A percentile compares a stretch with the other conserved stretches of the same genome.
These are phyloP conservation scores for Colletotrichum coccodes DNA, from an alignment of 2,329 filamentous ascomycete species.

Conservation along the genomic window DNA sequence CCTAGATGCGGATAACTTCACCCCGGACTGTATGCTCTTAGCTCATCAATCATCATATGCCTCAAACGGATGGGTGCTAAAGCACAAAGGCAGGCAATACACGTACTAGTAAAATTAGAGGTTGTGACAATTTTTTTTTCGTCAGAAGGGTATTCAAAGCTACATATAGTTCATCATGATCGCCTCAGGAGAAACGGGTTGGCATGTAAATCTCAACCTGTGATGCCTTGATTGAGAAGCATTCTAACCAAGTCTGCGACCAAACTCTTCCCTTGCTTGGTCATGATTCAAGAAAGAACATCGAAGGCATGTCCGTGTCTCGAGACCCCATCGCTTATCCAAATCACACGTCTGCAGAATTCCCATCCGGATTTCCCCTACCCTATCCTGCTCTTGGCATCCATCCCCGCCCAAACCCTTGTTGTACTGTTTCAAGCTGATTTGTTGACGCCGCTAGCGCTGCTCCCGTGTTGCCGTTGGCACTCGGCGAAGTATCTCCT, in stretches of 20 bases:
- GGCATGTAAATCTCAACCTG: background rate
- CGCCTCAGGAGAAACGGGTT: background rate
- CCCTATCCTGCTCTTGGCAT: background rate
- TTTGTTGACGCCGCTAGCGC: background rate
- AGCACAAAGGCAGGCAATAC: no score
- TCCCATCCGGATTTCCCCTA: no score
- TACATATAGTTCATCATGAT: background rate
- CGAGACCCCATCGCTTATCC: background rate
- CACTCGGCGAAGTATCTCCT: background rate
- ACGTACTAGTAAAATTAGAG: no score
- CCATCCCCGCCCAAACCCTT: conserved; percentile 15
- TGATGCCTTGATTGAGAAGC: background rate
- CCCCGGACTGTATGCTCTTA: no score
- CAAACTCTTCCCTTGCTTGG: background rate
- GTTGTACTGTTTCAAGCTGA: background rate
- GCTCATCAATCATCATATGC: no score
- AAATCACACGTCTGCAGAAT: background rate
- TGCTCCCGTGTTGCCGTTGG: background rate
- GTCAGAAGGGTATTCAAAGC: background rate
- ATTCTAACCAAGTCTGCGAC: background rate
- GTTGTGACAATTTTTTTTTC: background rate
- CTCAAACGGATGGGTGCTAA: no score
- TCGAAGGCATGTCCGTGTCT: background rate
- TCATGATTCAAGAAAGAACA: background rate
- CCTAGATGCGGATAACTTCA: no score